Base-by-base conservation (phyloP, 805 yeast species). In the Saccharomycopsis amapae region DNA sequence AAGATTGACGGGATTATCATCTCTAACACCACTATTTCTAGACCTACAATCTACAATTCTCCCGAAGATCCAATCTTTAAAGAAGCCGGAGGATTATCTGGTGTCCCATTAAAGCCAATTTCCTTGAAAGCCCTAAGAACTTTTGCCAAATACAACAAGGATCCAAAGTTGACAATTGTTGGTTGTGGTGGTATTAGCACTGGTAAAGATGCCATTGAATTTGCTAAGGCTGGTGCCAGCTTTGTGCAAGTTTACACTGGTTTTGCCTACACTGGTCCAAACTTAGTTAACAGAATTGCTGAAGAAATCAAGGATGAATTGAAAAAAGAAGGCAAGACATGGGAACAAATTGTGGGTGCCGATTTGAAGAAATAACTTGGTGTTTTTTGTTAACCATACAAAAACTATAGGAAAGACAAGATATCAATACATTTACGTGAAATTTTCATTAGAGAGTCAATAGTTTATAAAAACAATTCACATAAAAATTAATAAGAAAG, bases 111-210 rank as follows among this genome's bases (percentile, higher is more conserved):
- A 46, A 90, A 89, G 63, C 89, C 86, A 39, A 69, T 78, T 42
- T 71, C 96, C 1, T 67, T 90, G 48, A 66, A 76, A 51, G 93
- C 95, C 0, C 69, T 90, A 55, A 74, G 71, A 49, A 65, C 75
- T 1, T 77, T 90, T 55, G 78, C 93, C 47, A 80, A 84, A 55
- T 73, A 84, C 59, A 76, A 95, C 31, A 86, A 86, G 56, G 52
- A 50, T 32, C 73, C 83, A 1, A 72, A 78, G 44, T 63, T 88
- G 53, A 84, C 88, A 2, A 71, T 90, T 36, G 75, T 90, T 53
- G 97, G 97, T 28, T 88, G 96, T 65, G 97, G 97, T 47, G 97
- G 97, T 54, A 87, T 90, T 55, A 70, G 82, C n/a, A 65, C 71
- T 20, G 97, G 96, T 46, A 71, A 78, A 53, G 97, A 90, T 60